phyloP scores from a whole-genome alignment of 805 yeast species.

The Suhomyces kilbournensis region DNA sequence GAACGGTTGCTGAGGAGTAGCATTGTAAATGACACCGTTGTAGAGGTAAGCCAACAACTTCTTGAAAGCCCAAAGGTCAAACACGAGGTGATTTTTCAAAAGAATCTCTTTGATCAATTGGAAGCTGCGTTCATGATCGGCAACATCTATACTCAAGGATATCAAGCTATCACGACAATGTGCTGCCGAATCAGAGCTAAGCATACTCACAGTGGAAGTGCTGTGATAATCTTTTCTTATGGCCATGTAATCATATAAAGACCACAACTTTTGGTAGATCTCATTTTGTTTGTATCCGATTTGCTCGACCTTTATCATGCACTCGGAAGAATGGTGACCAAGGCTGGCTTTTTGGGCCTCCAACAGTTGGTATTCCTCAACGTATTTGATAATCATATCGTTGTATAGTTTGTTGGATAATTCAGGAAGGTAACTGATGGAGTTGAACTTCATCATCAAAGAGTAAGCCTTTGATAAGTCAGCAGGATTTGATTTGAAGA shows the following conservation, averaged over 20 bases:
- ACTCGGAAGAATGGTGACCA: neutral
- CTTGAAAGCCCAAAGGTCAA: conserved; percentile 26
- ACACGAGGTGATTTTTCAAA: conserved; percentile 27
- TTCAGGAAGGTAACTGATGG: conserved; percentile 35
- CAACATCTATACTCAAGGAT: conserved; percentile 29
- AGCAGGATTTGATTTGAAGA: conserved; percentile 1
- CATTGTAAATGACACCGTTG: conserved; percentile 21
- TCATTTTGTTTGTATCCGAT: neutral
- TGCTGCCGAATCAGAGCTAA: neutral
- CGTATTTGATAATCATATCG: conserved; percentile 26
- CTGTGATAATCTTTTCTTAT: conserved; percentile 35
- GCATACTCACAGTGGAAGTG: conserved; percentile 4
- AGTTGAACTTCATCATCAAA: conserved; percentile 26
- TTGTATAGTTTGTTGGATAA: conserved; percentile 27
- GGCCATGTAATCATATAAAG: conserved; percentile 30
- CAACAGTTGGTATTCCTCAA: conserved; percentile 17
- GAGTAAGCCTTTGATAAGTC: conserved; percentile 22
- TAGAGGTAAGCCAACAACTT: conserved; percentile 29
- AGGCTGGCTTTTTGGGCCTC: conserved; percentile 8
- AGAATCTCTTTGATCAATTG: conserved; percentile 37
- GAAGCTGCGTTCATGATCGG: conserved; percentile 32
- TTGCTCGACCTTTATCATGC: neutral
- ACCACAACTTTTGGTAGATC: conserved; percentile 23
- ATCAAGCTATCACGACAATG: conserved; percentile 30
- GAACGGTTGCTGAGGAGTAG: conserved; percentile 13